Conservation (phyloP, 768 basidiomycete species). For the Bullera alba region DNA sequence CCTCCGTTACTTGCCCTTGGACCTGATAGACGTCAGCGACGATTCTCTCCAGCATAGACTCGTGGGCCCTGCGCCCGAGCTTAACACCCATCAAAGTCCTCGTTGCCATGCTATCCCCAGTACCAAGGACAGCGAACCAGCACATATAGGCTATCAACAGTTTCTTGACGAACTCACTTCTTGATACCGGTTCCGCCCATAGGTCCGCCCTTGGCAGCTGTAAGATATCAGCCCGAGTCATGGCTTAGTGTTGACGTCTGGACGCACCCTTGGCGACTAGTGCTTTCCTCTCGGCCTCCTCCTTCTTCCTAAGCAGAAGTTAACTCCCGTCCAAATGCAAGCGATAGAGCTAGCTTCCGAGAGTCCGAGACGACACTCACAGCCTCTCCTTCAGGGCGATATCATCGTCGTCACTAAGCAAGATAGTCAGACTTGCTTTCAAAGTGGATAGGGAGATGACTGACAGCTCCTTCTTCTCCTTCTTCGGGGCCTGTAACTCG, state of each 20-base stretch:
- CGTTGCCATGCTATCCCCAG: too few relatives aligned
- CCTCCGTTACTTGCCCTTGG: too few relatives aligned
- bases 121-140: too few relatives aligned
- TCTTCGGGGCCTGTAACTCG: conserved; percentile 34
- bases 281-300: conserved; percentile 25
- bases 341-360: neutral
- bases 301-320: conserved; percentile 11
- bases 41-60: too few relatives aligned
- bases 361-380: conserved; percentile 4
- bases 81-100: too few relatives aligned
- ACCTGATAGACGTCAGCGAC: too few relatives aligned
- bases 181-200: conserved; percentile 39
- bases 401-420: conserved; percentile 32
- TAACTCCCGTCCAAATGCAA: neutral
- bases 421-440: conserved; percentile 2
- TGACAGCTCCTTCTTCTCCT: conserved; percentile 33
- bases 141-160: too few relatives aligned
- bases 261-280: conserved; percentile 18
- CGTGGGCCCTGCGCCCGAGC: too few relatives aligned
- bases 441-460: too few relatives aligned
- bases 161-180: conserved; percentile 30
- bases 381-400: conserved; percentile 33
- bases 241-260: neutral
- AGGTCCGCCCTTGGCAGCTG: conserved; percentile 28
- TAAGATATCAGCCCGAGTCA: neutral